phyloP scores from a whole-genome alignment of 192 early-diverging fungal genomes.

The Coemansia sp. region DNA sequence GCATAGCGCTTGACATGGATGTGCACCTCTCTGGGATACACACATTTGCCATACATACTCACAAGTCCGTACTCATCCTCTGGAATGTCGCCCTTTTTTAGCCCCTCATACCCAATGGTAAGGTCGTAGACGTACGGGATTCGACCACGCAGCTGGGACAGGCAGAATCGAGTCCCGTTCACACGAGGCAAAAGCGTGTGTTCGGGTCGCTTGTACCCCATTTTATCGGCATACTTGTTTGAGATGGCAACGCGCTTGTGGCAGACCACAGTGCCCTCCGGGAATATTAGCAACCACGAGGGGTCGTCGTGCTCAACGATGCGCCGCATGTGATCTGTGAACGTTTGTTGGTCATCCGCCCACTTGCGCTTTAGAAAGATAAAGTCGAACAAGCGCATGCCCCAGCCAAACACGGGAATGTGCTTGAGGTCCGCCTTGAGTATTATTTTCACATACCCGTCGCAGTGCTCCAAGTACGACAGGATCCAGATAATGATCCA shows the following conservation, averaged over 20 bases:
- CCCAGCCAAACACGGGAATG: slow-evolving; percentile 87
- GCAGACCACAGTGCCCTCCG: slow-evolving; percentile 93
- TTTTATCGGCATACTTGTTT: slow-evolving; percentile 69
- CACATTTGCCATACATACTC: slow-evolving; percentile 70
- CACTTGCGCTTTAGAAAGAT: slow-evolving; percentile 91
- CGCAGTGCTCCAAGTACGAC: slow-evolving; percentile 66
- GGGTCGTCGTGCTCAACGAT: slow-evolving; percentile 64
- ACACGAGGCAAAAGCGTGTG: slow-evolving; percentile 83
- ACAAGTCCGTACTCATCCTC: slow-evolving; percentile 81
- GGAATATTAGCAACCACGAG: slow-evolving; percentile 92
- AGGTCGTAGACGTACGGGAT: slow-evolving; percentile 82
- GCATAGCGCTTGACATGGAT: slow-evolving; percentile 74
- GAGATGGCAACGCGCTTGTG: slow-evolving; percentile 69
- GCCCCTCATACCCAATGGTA: slow-evolving; percentile 85
- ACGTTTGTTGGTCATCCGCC: slow-evolving; percentile 68
- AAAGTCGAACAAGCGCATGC: slow-evolving; percentile 91
- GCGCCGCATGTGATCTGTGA: slow-evolving; percentile 58
- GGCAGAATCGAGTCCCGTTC: slow-evolving; percentile 77
- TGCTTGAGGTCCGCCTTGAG: slow-evolving; percentile 79
- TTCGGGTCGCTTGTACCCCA: slow-evolving; percentile 55
- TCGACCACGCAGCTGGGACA: slow-evolving; percentile 63
- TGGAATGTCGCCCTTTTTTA: slow-evolving; percentile 70
- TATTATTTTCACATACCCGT: slow-evolving; percentile 89
- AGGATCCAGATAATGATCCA: slow-evolving; percentile 59
- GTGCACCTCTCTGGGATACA: slow-evolving; percentile 77